Evolutionary conservation across 2,329 filamentous ascomycete species (phyloP).

Genomic region (Mycosphaerella arachidis): DNA sequence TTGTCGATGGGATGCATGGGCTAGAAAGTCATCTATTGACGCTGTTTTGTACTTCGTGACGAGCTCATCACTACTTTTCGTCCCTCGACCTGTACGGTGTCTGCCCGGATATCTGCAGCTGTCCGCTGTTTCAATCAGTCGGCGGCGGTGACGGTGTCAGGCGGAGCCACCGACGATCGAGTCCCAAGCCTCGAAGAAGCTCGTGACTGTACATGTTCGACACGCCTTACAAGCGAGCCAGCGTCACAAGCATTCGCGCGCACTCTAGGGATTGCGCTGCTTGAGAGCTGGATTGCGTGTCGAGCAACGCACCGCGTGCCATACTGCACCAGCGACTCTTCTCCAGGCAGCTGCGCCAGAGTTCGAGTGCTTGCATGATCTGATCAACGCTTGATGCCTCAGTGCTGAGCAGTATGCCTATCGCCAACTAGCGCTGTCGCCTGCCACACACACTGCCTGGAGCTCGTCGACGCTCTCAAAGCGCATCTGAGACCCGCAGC

Average conservation of each 20-base stretch:
- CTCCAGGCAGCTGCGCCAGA: constrained; percentile 12
- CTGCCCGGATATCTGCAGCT: not conserved
- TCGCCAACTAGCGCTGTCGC: constrained; percentile 15
- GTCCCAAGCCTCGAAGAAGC: not conserved
- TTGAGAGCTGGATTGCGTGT: constrained; percentile 13
- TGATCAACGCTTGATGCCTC: constrained; percentile 14
- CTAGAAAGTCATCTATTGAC: not conserved
- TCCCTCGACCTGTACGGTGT: not conserved
- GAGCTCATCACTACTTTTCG: not conserved
- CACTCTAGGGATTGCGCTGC: constrained; percentile 1
- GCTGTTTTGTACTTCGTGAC: not conserved
- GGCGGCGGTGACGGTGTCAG: not conserved
- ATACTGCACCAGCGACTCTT: constrained; percentile 2
- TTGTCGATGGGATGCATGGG: not conserved
- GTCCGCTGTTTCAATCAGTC: not conserved
- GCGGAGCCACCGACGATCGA: not conserved
- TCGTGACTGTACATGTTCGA: not conserved
- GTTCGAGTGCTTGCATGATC: constrained; percentile 17
- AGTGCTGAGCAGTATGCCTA: constrained; percentile 15
- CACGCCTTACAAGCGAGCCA: not conserved
- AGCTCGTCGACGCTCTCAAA: not conserved
- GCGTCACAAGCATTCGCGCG: not conserved
- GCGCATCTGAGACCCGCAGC: constrained; percentile 10
- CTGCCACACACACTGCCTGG: constrained; percentile 7
- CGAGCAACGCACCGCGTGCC: not conserved